phyloP scores from a whole-genome alignment of 345 rosid genomes.

The Geranium brycei region DNA sequence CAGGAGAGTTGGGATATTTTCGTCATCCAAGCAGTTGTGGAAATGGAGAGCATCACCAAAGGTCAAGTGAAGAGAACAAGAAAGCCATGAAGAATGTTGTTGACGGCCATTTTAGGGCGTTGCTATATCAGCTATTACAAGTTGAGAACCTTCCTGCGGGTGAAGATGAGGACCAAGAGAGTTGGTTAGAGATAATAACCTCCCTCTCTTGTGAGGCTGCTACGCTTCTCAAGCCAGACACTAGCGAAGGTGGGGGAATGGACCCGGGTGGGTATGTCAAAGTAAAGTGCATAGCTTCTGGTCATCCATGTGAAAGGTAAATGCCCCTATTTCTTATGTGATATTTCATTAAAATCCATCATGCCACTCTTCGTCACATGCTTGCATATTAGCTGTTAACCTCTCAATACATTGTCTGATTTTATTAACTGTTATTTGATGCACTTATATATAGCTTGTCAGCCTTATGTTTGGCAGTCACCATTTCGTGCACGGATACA shows the following conservation, averaged over 20 bases:
- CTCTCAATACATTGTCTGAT: too few relatives aligned
- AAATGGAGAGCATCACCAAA: constrained; percentile 53
- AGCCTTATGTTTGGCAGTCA: too few relatives aligned
- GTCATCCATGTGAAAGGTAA: constrained; percentile 75
- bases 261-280: constrained; percentile 99
- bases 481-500: neutral
- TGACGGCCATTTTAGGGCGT: constrained; percentile 92
- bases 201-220: constrained; percentile 98
- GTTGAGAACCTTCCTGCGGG: constrained; percentile 69
- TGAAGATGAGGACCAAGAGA: constrained; percentile 47
- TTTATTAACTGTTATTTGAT: too few relatives aligned
- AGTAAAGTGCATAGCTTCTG: constrained; percentile 94
- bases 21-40: constrained; percentile 60
- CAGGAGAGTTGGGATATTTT: constrained; percentile 81
- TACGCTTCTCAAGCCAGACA: constrained; percentile 83
- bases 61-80: constrained; percentile 64
- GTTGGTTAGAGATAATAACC: constrained; percentile 88
- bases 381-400: too few relatives aligned
- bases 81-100: constrained; percentile 78
- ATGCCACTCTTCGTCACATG: too few relatives aligned
- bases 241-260: constrained; percentile 90
- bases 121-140: constrained; percentile 77
- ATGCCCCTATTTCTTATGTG: neutral
- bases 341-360: too few relatives aligned
- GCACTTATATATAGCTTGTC: too few relatives aligned